phyloP scores from a whole-genome alignment of 164 flowering plant genomes.

The Dillenia suffruticosa region DNA sequence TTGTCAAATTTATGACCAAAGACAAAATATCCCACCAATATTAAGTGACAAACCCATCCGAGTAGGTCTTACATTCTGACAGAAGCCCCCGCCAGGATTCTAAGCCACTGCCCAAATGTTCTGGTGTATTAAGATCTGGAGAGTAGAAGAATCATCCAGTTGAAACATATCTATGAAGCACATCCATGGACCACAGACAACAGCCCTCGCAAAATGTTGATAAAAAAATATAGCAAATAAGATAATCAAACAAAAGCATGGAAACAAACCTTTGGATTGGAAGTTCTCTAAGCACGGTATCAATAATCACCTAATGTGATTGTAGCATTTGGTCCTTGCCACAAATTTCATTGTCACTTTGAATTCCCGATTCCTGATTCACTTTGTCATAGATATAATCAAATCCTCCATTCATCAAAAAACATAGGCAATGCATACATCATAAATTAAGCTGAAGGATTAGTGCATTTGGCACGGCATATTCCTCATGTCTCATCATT shows the following conservation, averaged over 20 bases:
- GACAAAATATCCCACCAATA: conserved; percentile 39
- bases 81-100: conserved; percentile 76
- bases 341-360: conserved; percentile 43
- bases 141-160: conserved; percentile 57
- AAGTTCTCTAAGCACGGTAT: conserved; percentile 43
- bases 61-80: conserved; percentile 69
- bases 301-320: conserved; percentile 33
- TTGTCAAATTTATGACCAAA: neutral
- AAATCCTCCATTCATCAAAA: neutral
- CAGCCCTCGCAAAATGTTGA: too few relatives aligned
- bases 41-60: conserved; percentile 83
- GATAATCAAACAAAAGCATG: neutral
- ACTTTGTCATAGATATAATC: neutral
- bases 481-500: conserved; percentile 26
- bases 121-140: conserved; percentile 37
- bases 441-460: neutral
- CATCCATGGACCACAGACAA: neutral
- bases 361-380: conserved; percentile 28
- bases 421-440: neutral
- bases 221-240: neutral
- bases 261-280: conserved; percentile 31
- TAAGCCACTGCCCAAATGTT: conserved; percentile 52
- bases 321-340: conserved; percentile 38
- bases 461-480: neutral
- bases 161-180: conserved; percentile 29